phyloP scores from a whole-genome alignment of 2,329 filamentous ascomycete species.

The Beauveria medogensis region DNA sequence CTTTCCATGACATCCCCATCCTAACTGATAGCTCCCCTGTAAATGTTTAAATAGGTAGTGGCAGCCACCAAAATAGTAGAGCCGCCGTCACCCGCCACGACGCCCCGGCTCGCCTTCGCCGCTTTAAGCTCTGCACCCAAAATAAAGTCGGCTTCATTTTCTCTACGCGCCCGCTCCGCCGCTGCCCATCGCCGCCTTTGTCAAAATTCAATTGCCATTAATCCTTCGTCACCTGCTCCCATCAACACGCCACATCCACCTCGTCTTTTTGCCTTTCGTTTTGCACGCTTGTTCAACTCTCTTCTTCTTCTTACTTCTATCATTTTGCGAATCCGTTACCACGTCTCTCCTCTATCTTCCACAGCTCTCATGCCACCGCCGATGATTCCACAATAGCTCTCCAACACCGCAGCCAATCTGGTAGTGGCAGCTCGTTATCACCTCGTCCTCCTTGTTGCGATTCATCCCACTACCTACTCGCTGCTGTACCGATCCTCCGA shows the following conservation, averaged over 20 bases:
- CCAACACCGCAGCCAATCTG: conserved; percentile 2
- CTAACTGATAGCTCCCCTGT: neutral
- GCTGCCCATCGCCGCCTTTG: conserved; percentile 2
- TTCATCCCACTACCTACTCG: neutral
- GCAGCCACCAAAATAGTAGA: neutral
- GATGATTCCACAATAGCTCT: conserved; percentile 4
- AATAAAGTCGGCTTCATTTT: neutral
- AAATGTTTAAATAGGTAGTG: no score
- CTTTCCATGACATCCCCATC: no score
- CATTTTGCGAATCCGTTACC: neutral
- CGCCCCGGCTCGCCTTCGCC: neutral
- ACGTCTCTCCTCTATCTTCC: neutral
- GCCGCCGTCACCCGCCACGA: conserved; percentile 5
- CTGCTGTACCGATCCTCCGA: neutral
- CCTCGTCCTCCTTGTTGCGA: neutral
- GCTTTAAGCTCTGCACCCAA: neutral
- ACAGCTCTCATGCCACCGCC: neutral
- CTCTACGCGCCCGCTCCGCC: neutral
- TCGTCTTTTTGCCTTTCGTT: neutral
- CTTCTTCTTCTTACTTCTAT: neutral
- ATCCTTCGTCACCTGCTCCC: conserved; percentile 7
- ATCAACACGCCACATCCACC: conserved; percentile 4
- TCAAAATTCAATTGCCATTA: neutral
- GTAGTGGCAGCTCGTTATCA: conserved; percentile 2
- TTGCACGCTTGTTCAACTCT: neutral